phyloP scores from a whole-genome alignment of 1,284 basidiomycete species.

The Ustanciosporium gigantosporum region DNA sequence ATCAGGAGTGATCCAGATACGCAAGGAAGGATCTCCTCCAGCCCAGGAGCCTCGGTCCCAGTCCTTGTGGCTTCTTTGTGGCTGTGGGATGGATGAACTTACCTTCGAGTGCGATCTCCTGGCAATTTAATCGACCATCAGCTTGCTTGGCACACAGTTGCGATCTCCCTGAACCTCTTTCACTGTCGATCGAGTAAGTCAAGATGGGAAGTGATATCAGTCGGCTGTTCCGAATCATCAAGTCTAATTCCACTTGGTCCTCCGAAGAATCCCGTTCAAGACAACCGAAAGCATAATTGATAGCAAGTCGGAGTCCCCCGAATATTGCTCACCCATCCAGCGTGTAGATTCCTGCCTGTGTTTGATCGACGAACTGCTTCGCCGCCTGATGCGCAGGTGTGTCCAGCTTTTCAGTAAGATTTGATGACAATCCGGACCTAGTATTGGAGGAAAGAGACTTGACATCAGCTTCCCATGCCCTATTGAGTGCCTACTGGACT shows the following conservation, averaged over 20 bases:
- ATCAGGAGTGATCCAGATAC: neutral
- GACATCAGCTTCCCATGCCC: too few relatives aligned
- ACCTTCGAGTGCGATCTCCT: slow-evolving; percentile 46
- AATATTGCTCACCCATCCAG: slow-evolving; percentile 35
- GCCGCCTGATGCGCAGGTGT: slow-evolving; percentile 27
- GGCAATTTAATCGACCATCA: slow-evolving; percentile 26
- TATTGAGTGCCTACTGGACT: too few relatives aligned
- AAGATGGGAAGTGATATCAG: too few relatives aligned
- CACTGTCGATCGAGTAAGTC: slow-evolving; percentile 14
- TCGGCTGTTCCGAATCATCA: too few relatives aligned
- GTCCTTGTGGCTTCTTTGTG: too few relatives aligned
- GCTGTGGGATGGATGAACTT: slow-evolving; percentile 7
- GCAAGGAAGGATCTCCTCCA: too few relatives aligned
- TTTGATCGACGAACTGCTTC: slow-evolving; percentile 26
- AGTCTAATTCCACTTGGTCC: too few relatives aligned
- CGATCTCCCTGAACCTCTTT: slow-evolving; percentile 29
- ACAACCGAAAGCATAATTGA: too few relatives aligned
- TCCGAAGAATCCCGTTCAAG: too few relatives aligned
- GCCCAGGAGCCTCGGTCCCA: too few relatives aligned
- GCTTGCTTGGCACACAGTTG: slow-evolving; percentile 30
- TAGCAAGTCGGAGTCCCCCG: too few relatives aligned
- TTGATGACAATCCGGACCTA: slow-evolving; percentile 36
- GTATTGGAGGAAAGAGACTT: too few relatives aligned
- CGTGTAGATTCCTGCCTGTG: slow-evolving; percentile 20
- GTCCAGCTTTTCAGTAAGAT: slow-evolving; percentile 33